These are phyloP conservation scores for Ogataea methanolica DNA, from an alignment of 805 yeast genomes.

Conservation along the genomic window DNA sequence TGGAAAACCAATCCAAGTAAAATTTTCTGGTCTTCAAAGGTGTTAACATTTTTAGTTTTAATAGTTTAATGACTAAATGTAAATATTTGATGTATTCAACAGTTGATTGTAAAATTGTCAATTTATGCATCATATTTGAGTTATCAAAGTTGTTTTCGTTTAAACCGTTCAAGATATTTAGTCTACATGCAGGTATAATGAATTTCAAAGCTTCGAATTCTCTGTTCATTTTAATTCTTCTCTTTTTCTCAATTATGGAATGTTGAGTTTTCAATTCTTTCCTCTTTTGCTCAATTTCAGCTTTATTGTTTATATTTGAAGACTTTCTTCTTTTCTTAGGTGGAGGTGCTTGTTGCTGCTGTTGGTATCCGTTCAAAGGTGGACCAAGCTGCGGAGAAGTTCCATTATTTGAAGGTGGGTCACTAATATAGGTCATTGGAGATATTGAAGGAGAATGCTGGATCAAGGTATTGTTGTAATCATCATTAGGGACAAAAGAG, in stretches of 20 bases:
- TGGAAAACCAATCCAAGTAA: constrained; percentile 25
- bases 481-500: constrained; percentile 26
- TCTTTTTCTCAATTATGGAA: constrained; percentile 73
- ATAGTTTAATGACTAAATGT: constrained; percentile 52
- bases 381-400: neutral
- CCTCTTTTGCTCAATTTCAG: constrained; percentile 36
- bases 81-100: constrained; percentile 75
- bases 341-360: neutral
- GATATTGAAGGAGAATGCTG: constrained; percentile 30
- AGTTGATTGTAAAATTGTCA: constrained; percentile 75
- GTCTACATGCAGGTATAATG: constrained; percentile 74
- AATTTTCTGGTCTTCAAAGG: constrained; percentile 19
- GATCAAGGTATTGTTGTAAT: constrained; percentile 19
- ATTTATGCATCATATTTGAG: constrained; percentile 56
- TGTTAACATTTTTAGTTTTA: constrained; percentile 38
- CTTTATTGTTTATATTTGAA: constrained; percentile 20
- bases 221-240: constrained; percentile 73
- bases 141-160: constrained; percentile 27
- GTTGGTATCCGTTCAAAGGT: neutral
- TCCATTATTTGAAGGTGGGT: constrained; percentile 11
- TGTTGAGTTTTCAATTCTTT: constrained; percentile 56
- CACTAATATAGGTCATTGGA: constrained; percentile 25
- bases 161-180: constrained; percentile 31
- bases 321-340: constrained; percentile 26
- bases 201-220: constrained; percentile 79